Evolutionary conservation across 2,329 filamentous ascomycete species (phyloP).

Genomic region (Gnomoniopsis sp.): DNA sequence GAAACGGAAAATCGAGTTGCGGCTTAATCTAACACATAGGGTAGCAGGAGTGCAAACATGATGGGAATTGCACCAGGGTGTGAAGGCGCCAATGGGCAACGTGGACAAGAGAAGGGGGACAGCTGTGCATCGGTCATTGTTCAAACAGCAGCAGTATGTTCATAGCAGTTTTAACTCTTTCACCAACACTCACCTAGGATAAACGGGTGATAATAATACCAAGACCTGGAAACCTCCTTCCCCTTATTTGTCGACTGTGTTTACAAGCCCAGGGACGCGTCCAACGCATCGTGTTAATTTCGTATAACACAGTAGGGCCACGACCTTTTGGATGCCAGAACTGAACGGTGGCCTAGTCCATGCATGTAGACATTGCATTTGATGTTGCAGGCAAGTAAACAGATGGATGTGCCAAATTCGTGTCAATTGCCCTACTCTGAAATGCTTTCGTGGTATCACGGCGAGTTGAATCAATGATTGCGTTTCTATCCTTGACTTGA

Average conservation of each 20-base stretch:
- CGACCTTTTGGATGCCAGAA: no score
- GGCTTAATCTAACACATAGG: neutral
- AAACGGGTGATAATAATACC: constrained; percentile 4
- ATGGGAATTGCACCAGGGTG: neutral
- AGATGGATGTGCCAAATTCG: no score
- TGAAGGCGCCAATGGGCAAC: neutral
- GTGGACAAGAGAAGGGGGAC: neutral
- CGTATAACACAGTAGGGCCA: no score
- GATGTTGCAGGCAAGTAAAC: no score
- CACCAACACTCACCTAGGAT: constrained; percentile 8
- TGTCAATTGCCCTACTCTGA: no score
- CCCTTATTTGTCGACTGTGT: neutral
- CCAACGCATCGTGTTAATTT: neutral
- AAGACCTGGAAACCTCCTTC: neutral
- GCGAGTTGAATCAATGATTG: no score
- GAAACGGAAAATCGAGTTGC: neutral
- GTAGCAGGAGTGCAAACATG: neutral
- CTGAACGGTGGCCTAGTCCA: no score
- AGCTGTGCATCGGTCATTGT: neutral
- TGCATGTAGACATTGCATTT: no score
- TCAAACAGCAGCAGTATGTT: constrained; percentile 1
- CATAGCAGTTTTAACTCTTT: neutral
- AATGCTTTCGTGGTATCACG: no score
- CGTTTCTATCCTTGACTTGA: no score
- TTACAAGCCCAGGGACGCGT: no score